Percentiles rank a stretch among this genome's conserved stretches.
Evolutionary conservation across 768 basidiomycete species (phyloP).

Genomic region (Suillus luteus): DNA sequence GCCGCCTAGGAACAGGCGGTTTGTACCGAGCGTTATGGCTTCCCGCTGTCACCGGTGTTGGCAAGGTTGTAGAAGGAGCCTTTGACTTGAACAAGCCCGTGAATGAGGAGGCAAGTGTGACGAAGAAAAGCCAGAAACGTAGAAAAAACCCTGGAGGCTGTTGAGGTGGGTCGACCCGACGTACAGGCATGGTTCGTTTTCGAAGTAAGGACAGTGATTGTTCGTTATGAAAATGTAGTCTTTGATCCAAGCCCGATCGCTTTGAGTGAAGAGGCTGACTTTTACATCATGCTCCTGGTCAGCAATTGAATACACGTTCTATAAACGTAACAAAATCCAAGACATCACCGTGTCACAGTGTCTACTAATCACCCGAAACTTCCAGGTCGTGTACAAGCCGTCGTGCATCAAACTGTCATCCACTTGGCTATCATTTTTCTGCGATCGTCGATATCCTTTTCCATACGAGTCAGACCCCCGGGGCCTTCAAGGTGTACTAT

Average conservation of each 20-base stretch:
- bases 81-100: constrained; percentile 7
- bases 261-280: constrained; percentile 9
- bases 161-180: constrained; percentile 1
- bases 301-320: constrained; percentile 4
- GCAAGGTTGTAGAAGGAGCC: not conserved
- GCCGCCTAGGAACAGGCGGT: not conserved
- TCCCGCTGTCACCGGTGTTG: constrained; percentile 8
- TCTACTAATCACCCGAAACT: not conserved
- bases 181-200: constrained; percentile 4
- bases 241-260: not conserved
- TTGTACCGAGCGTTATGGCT: not conserved
- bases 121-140: constrained; percentile 11
- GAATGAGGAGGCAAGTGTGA: constrained; percentile 7
- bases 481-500: not conserved
- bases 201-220: constrained; percentile 11
- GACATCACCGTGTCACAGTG: not conserved
- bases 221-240: not conserved
- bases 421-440: not conserved
- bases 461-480: not conserved
- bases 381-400: not conserved
- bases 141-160: constrained; percentile 6
- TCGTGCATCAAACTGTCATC: not conserved
- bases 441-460: not conserved
- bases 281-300: constrained; percentile 6
- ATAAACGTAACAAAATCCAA: constrained; percentile 2